Percentiles rank a stretch among this genome's conserved stretches.
phyloP scores from a whole-genome alignment of 176 grass and related monocot genomes.

The Phragmites australis region DNA sequence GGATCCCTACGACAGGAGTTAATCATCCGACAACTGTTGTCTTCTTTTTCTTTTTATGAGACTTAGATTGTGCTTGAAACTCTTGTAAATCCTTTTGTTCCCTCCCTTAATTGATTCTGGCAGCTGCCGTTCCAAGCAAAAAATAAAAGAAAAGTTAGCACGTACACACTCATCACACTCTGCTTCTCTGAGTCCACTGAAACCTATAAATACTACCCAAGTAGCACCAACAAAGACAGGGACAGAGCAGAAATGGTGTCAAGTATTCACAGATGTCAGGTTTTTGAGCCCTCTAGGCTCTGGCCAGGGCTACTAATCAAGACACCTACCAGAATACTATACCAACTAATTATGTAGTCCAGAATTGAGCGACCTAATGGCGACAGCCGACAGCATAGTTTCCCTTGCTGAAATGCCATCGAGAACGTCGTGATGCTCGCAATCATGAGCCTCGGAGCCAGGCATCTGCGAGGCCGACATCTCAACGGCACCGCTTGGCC shows the following conservation, averaged over 20 bases:
- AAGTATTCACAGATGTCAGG: neutral
- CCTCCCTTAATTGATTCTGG: no score
- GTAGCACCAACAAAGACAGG: neutral
- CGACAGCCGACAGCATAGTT: neutral
- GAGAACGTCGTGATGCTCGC: neutral
- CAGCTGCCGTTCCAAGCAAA: no score
- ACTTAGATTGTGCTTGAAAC: no score
- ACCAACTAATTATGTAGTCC: neutral
- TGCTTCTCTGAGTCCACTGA: neutral
- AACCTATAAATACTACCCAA: neutral
- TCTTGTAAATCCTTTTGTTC: no score
- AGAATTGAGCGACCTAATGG: neutral
- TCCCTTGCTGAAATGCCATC: neutral
- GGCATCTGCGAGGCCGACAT: conserved; percentile 31
- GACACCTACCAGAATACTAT: neutral
- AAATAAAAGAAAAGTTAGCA: neutral
- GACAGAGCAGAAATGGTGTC: neutral
- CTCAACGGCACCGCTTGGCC: conserved; percentile 33
- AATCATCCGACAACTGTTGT: no score
- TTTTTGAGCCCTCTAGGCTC: neutral
- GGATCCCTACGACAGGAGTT: no score
- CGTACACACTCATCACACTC: neutral
- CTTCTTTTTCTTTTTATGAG: no score
- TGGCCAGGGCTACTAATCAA: neutral
- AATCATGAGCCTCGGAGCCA: conserved; percentile 9